Base-by-base conservation (phyloP, 768 basidiomycete genomes). In the Pluteus cervinus region DNA sequence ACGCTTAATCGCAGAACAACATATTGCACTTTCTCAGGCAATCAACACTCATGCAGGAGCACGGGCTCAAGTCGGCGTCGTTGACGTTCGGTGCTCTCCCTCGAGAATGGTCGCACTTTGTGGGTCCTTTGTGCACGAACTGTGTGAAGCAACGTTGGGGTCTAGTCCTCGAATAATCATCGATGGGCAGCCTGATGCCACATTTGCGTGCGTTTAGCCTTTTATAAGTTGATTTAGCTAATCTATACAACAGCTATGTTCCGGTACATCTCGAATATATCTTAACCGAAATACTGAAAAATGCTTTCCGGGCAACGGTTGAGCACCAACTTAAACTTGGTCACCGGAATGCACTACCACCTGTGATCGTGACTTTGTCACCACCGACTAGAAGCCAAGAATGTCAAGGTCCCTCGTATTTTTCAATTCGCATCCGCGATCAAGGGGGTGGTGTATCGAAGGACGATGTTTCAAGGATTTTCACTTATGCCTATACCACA, bases 201-300 rank as follows among this genome's bases (percentile, higher is more conserved):
- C 79, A 2, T 91, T 91, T 56, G 74, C 85, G 88, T 89, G 57
- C 60, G 86, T 71, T 15, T 22, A 28, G 31, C 20, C 33, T 10
- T 16, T n/a, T 11, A 12, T 24, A 30, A 11, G 30, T 18, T 16
- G 17, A 21, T 35, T n/a, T 30, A 29, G 33, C 42, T 47, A 24
- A 48, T 12, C n/a, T 32, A 12, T 5, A 25, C 26, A 26, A 28
- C 50, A 89, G 88, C 17, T 90, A 89, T 51, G 78, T 92, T 25
- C 88, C 91, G 3, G 84, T 89, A 1, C 91, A 93, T 54, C 70
- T 93, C 24, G 90, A 93, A 56, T 93, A 92, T 54, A 86, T 91
- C 48, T 63, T 91, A 37, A 93, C 90, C 2, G 90, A 93, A 56
- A 76, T 93, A 26, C 69, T 93, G 26, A 93, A 93, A 60, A 93